Evolutionary conservation across 352 stramenopile species (phyloP).

Genomic region (Elongisporangium undulatum): DNA sequence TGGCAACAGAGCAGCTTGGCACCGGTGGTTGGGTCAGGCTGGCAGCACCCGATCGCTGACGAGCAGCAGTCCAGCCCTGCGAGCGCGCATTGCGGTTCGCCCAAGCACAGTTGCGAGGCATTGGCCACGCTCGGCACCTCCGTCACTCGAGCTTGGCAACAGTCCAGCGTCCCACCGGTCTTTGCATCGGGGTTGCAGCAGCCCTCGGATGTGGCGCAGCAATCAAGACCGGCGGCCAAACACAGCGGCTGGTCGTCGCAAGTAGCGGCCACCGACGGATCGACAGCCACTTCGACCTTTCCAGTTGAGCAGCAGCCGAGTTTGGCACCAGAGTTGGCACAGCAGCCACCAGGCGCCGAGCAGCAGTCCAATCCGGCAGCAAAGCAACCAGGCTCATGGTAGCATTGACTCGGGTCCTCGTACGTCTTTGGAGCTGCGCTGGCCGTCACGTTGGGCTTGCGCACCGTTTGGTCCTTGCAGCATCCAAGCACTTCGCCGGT

Average conservation of each 20-base stretch:
- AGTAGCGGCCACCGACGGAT: slow-evolving; percentile 5
- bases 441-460: slow-evolving; percentile 18
- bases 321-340: slow-evolving; percentile 22
- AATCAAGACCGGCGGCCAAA: slow-evolving; percentile 34
- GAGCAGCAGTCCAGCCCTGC: slow-evolving; percentile 31
- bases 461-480: slow-evolving; percentile 53
- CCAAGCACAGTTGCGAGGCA: slow-evolving; percentile 17
- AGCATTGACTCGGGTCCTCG: slow-evolving; percentile 16
- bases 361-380: slow-evolving; percentile 44
- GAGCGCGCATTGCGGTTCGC: slow-evolving; percentile 24
- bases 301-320: slow-evolving; percentile 38
- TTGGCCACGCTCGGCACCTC: background rate
- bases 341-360: slow-evolving; percentile 34
- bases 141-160: slow-evolving; percentile 21
- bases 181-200: slow-evolving; percentile 37
- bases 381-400: slow-evolving; percentile 33
- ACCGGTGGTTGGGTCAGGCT: slow-evolving; percentile 20
- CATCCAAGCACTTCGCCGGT: slow-evolving; percentile 47
- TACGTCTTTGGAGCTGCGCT: slow-evolving; percentile 1
- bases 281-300: background rate
- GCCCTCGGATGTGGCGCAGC: slow-evolving; percentile 29
- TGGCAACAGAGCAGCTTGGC: slow-evolving; percentile 25
- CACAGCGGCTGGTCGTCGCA: slow-evolving; percentile 42
- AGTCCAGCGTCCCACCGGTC: slow-evolving; percentile 27
- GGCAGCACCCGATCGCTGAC: slow-evolving; percentile 26